Evolutionary conservation across 768 basidiomycete species (phyloP).

Genomic region (Macrolepiota fuliginosa): DNA sequence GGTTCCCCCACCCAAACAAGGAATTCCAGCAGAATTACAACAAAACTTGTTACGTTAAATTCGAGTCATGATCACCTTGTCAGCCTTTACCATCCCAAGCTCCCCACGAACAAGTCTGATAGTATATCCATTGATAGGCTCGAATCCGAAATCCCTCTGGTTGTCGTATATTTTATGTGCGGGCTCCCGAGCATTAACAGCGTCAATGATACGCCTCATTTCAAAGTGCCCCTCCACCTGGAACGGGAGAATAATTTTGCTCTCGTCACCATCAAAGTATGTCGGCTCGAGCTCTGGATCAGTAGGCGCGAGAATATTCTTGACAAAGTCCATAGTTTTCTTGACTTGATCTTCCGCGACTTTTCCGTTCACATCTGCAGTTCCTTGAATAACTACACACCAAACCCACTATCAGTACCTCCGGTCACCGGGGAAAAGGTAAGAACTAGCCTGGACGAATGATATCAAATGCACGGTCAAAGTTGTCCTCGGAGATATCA

Average conservation of each 20-base stretch:
- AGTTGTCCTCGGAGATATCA: slow-evolving; percentile 44
- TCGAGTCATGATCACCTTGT: background rate
- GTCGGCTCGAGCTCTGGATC: slow-evolving; percentile 22
- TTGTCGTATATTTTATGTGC: slow-evolving; percentile 17
- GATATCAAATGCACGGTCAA: slow-evolving; percentile 46
- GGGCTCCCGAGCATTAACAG: slow-evolving; percentile 46
- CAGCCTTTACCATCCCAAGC: slow-evolving; percentile 17
- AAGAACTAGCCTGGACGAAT: slow-evolving; percentile 37
- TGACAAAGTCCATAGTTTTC: slow-evolving; percentile 21
- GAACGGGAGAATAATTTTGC: slow-evolving; percentile 18
- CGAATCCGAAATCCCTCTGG: slow-evolving; percentile 3
- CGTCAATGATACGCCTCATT: slow-evolving; percentile 35
- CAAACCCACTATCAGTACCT: background rate
- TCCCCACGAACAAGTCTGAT: slow-evolving; percentile 20
- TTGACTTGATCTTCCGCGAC: slow-evolving; percentile 20
- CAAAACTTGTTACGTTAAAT: no score
- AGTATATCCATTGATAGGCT: slow-evolving; percentile 19
- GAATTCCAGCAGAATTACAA: no score
- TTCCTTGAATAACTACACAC: slow-evolving; percentile 22
- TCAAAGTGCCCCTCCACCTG: slow-evolving; percentile 21
- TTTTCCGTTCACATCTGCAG: slow-evolving; percentile 23
- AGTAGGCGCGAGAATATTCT: slow-evolving; percentile 22
- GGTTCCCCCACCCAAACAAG: no score
- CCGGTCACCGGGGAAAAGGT: background rate
- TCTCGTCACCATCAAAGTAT: slow-evolving; percentile 20